Percentiles rank a stretch among this genome's conserved stretches.
Conservation (phyloP, 768 basidiomycete species). For the Termitomyces titanicus region DNA sequence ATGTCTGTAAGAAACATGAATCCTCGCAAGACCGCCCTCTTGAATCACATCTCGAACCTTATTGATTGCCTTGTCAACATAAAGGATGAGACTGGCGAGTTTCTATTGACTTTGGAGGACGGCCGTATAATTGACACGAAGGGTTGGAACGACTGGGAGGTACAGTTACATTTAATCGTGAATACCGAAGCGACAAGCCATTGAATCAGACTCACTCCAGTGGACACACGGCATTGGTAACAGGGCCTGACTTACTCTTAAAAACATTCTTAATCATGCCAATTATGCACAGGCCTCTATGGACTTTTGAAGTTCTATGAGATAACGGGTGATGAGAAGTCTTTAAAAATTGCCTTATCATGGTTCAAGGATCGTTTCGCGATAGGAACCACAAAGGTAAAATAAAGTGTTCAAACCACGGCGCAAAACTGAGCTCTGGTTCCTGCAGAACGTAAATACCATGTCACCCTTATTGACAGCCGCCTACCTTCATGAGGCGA, state of each 20-base stretch:
- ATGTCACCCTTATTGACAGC: slow-evolving; percentile 49
- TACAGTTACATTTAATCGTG: slow-evolving; percentile 8
- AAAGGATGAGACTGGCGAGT: slow-evolving; percentile 49
- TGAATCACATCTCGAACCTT: slow-evolving; percentile 30
- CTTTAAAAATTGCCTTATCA: slow-evolving; percentile 36
- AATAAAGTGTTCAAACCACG: background rate
- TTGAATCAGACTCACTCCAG: slow-evolving; percentile 17
- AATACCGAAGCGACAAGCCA: background rate
- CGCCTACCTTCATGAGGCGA: slow-evolving; percentile 37
- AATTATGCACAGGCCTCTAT: slow-evolving; percentile 29
- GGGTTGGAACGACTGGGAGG: slow-evolving; percentile 57
- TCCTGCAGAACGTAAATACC: slow-evolving; percentile 49
- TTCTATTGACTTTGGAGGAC: slow-evolving; percentile 43
- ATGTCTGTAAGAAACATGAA: slow-evolving; percentile 33
- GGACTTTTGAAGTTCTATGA: slow-evolving; percentile 38
- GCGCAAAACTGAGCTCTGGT: background rate
- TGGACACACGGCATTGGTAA: slow-evolving; percentile 44
- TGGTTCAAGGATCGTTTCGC: slow-evolving; percentile 51
- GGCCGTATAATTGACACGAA: slow-evolving; percentile 55
- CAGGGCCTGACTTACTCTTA: background rate
- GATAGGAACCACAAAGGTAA: slow-evolving; percentile 46
- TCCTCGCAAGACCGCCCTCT: slow-evolving; percentile 22
- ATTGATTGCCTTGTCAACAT: slow-evolving; percentile 47
- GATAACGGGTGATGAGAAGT: slow-evolving; percentile 32
- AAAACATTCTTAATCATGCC: background rate